phyloP scores from a whole-genome alignment of 2,329 filamentous ascomycete genomes.

The Colletotrichum musae region DNA sequence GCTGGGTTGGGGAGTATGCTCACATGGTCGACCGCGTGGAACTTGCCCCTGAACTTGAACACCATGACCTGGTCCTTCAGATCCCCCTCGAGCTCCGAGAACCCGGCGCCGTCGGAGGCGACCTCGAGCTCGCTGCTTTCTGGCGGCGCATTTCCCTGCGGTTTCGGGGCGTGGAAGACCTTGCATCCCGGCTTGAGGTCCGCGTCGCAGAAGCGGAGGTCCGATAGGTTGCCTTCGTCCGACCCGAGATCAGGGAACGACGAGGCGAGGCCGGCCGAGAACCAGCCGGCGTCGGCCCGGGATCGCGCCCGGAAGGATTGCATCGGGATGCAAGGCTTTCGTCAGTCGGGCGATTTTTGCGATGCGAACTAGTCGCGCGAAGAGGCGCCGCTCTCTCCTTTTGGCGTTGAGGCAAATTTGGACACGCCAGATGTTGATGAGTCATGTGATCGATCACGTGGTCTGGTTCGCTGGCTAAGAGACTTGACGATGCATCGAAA shows the following conservation, averaged over 20 bases:
- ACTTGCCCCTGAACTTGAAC: constrained; percentile 73
- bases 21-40: constrained; percentile 80
- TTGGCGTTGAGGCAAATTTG: neutral
- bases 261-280: constrained; percentile 67
- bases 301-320: constrained; percentile 44
- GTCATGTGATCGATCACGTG: constrained; percentile 2
- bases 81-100: constrained; percentile 49
- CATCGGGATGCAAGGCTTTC: constrained; percentile 36
- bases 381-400: no score
- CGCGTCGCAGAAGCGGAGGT: constrained; percentile 56
- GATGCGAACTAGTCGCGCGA: no score
- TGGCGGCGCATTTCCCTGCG: constrained; percentile 47
- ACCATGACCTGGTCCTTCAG: constrained; percentile 75
- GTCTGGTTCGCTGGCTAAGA: fast-evolving
- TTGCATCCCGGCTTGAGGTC: constrained; percentile 70
- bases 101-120: constrained; percentile 50
- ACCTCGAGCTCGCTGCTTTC: constrained; percentile 55
- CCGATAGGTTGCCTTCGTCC: constrained; percentile 55
- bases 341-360: neutral
- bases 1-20: constrained; percentile 30
- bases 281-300: constrained; percentile 59
- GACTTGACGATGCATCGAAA: no score
- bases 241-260: constrained; percentile 67
- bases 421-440: neutral
- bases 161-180: constrained; percentile 66